These are phyloP conservation scores for Synchytrium microbalum DNA, from an alignment of 371 early-diverging fungal genomes.

Conservation along the genomic window DNA sequence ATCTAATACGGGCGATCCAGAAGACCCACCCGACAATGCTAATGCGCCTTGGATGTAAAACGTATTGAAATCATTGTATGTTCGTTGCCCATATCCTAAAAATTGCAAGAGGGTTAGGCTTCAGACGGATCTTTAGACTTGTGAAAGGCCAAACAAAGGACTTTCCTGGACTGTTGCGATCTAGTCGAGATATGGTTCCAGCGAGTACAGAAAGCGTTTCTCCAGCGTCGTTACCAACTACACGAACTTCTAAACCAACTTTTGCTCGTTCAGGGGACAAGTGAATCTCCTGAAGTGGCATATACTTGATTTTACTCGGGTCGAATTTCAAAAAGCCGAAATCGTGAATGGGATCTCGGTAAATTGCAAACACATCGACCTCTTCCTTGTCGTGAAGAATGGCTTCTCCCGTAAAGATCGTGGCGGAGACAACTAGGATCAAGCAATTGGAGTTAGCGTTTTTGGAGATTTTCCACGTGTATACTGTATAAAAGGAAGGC, in stretches of 20 bases:
- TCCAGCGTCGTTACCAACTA: conserved; percentile 91
- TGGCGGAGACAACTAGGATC: conserved; percentile 67
- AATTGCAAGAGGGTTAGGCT: no score
- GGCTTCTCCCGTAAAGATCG: conserved; percentile 82
- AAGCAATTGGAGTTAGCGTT: no score
- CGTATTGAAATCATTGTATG: conserved; percentile 47
- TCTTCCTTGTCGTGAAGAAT: conserved; percentile 89
- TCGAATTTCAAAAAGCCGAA: conserved; percentile 84
- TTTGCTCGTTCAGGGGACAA: conserved; percentile 74
- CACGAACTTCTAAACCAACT: conserved; percentile 85
- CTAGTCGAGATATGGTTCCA: conserved; percentile 81
- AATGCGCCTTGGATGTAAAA: conserved; percentile 45
- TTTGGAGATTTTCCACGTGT: neutral
- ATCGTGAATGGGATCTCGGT: conserved; percentile 66
- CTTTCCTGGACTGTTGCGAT: conserved; percentile 70
- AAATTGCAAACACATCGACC: conserved; percentile 75
- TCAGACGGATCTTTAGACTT: no score
- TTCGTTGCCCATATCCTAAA: neutral
- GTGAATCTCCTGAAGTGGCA: conserved; percentile 64
- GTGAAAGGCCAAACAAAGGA: no score
- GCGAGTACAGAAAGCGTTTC: conserved; percentile 84
- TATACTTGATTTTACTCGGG: conserved; percentile 68
- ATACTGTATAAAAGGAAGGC: neutral
- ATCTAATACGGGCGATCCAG: conserved; percentile 87
- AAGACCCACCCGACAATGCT: conserved; percentile 40